A percentile compares a stretch with the other conserved stretches of the same genome.
These are phyloP conservation scores for Penicillium herquei DNA, from an alignment of 495 filamentous ascomycete species.

Conservation along the genomic window DNA sequence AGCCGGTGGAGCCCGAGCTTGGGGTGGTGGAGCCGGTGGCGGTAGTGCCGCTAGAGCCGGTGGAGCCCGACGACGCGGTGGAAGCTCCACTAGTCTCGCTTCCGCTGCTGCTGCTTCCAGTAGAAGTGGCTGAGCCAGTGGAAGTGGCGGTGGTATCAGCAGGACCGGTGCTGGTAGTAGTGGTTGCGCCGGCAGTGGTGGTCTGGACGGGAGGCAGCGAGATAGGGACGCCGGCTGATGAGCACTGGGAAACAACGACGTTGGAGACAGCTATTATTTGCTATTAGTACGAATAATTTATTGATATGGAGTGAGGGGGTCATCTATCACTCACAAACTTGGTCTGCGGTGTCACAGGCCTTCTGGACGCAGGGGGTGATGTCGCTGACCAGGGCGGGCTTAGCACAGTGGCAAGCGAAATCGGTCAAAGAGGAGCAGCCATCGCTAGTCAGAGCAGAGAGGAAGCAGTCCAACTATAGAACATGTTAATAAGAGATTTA, in stretches of 20 bases:
- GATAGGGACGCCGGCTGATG: slow-evolving; percentile 38
- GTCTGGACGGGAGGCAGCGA: slow-evolving; percentile 33
- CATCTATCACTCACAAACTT: slow-evolving; percentile 27
- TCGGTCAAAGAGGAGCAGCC: slow-evolving; percentile 45
- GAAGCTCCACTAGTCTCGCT: slow-evolving; percentile 12
- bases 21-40: slow-evolving; percentile 8
- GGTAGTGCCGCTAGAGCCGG: neutral
- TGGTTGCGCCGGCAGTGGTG: slow-evolving; percentile 14
- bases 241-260: slow-evolving; percentile 34
- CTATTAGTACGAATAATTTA: neutral
- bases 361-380: slow-evolving; percentile 48
- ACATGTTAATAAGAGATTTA: slow-evolving; percentile 1
- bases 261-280: slow-evolving; percentile 32
- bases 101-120: slow-evolving; percentile 8
- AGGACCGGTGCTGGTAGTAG: slow-evolving; percentile 1
- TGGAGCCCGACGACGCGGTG: neutral
- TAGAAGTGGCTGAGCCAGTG: slow-evolving; percentile 2
- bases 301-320: neutral
- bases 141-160: slow-evolving; percentile 9
- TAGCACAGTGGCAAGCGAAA: slow-evolving; percentile 53
- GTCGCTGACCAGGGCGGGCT: slow-evolving; percentile 34
- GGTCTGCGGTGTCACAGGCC: slow-evolving; percentile 36
- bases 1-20: neutral
- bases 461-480: slow-evolving; percentile 43
- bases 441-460: slow-evolving; percentile 37